Evolutionary conservation across 352 stramenopile species (phyloP).

Genomic region (Pythium monospermum): DNA sequence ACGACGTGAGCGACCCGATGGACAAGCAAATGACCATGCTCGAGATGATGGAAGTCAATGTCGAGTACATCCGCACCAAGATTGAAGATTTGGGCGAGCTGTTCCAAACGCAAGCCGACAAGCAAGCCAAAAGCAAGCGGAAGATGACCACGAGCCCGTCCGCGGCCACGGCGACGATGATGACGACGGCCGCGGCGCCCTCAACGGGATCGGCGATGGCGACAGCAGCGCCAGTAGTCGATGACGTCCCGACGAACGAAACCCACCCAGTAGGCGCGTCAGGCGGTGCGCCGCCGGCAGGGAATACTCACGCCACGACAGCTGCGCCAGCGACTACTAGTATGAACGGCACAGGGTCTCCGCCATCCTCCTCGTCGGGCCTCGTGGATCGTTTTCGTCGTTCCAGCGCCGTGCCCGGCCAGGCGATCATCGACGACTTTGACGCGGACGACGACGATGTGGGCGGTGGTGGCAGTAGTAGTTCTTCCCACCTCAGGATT

Average conservation of each 20-base stretch:
- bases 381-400: background rate
- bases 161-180: background rate
- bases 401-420: conserved; percentile 6
- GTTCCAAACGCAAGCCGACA: conserved; percentile 33
- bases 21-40: conserved; percentile 84
- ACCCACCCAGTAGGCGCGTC: background rate
- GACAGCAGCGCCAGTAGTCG: background rate
- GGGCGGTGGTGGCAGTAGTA: background rate
- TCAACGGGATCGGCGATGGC: conserved; percentile 13
- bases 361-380: background rate
- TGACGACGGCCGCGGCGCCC: conserved; percentile 9
- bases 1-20: conserved; percentile 69
- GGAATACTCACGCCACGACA: background rate
- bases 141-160: conserved; percentile 7
- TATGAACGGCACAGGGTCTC: too few relatives aligned
- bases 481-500: too few relatives aligned
- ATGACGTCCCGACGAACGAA: background rate
- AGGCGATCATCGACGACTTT: conserved; percentile 10
- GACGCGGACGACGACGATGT: conserved; percentile 1
- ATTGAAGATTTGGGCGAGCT: conserved; percentile 62
- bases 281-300: too few relatives aligned
- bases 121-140: conserved; percentile 9
- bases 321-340: background rate
- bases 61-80: conserved; percentile 77
- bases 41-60: conserved; percentile 83